Base-by-base conservation (phyloP, 2,329 filamentous ascomycete species). In the Shiraia bambusicola region DNA sequence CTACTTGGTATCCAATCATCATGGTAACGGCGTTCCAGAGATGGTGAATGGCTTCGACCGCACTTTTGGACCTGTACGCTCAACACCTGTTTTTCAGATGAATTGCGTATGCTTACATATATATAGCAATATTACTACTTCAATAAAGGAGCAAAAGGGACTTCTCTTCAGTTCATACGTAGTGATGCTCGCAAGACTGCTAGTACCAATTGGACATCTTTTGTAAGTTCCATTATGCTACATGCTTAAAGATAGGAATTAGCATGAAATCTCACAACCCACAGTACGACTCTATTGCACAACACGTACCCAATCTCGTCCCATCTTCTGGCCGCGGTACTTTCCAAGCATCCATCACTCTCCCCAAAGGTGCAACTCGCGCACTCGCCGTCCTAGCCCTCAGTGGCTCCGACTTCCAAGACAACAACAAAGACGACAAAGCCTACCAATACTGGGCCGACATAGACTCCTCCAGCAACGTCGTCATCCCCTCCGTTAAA, bases 41-140 rank as follows among this genome's bases (percentile, higher is more conserved):
- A 83, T 85, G 52, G 82, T 78, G 1, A 63, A 80, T 47, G 82
- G 82, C 0, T 84, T 84, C 49, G 81, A 84, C 52, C 73, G 81
- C 2, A 84, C 82, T 0, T 84, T 84, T 54, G 82, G 82, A 1
- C 82, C 81, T 19, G 49, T 52, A 35, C 34, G 49, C 40, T 19
- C 37, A 19, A 4, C 2, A 14, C 31, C 4, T 17, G 12, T 19
- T 17, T 16, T 30, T 8, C 9, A 15, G 10, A 3, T 10, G 1
- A 14, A 19, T 4, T 26, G 3, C 24, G 6, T n/a, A 8, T 35
- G 31, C 44, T 50, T 11, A 76, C 78, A 59, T 64, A 63, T 37
- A 6, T 33, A 8, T 17, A 52, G 5, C 76, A 79, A 59, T 83
- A 77, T 54, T 84, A 77, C 54, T 72, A 83, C 55, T 85, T 84